Conservation (phyloP, 2,329 filamentous ascomycete species). For the Epichloe elymi region DNA sequence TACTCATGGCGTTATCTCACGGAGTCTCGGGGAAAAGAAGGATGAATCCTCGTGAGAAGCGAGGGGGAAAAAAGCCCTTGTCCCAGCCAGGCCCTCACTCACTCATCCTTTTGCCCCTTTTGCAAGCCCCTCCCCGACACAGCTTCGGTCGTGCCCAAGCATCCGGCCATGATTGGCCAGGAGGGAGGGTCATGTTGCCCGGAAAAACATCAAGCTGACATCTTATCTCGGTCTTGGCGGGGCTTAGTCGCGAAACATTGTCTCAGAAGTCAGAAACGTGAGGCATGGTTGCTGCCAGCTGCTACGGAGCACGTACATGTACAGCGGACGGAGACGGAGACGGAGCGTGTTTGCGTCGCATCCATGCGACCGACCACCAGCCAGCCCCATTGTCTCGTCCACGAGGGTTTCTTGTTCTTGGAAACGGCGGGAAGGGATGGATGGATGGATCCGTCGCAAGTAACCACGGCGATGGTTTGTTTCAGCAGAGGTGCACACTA, state of each 20-base stretch:
- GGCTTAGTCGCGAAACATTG: not conserved
- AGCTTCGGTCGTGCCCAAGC: not conserved
- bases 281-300: too few relatives aligned
- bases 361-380: not conserved
- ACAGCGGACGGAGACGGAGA: too few relatives aligned
- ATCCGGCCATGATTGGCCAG: not conserved
- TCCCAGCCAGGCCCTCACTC: too few relatives aligned
- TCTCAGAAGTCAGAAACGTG: not conserved
- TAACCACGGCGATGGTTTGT: not conserved
- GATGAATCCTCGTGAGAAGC: too few relatives aligned
- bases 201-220: not conserved
- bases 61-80: too few relatives aligned
- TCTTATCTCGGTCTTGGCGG: constrained; percentile 3
- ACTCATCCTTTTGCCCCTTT: not conserved
- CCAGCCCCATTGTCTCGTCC: not conserved
- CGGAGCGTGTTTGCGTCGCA: not conserved
- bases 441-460: too few relatives aligned
- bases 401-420: not conserved
- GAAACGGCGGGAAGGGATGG: not conserved
- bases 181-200: not conserved
- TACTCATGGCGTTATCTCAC: too few relatives aligned
- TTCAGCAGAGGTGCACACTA: not conserved
- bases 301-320: too few relatives aligned
- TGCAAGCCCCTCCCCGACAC: not conserved
- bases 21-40: too few relatives aligned